These are phyloP conservation scores for Globisporangium abappressorium DNA, from an alignment of 352 stramenopile species.

Conservation along the genomic window DNA sequence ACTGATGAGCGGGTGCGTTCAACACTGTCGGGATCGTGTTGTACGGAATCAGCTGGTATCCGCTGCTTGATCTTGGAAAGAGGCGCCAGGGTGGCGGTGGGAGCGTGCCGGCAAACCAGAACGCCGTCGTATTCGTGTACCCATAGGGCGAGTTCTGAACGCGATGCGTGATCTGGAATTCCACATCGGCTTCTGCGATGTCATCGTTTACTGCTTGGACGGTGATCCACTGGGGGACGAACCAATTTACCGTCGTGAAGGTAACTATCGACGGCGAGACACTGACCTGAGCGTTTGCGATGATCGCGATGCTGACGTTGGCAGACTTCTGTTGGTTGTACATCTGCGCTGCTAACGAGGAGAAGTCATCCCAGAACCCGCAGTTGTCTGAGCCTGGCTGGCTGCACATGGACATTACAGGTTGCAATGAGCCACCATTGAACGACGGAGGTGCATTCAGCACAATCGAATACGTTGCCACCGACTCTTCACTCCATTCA, in stretches of 20 bases:
- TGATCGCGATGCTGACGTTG: conserved; percentile 61
- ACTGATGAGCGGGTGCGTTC: conserved; percentile 38
- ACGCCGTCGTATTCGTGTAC: conserved; percentile 47
- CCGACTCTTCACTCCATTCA: background rate
- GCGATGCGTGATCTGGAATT: conserved; percentile 46
- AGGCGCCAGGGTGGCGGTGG: conserved; percentile 15
- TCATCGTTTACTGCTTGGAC: conserved; percentile 47
- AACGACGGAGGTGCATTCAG: conserved; percentile 54
- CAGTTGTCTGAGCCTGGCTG: conserved; percentile 34
- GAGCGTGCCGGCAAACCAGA: conserved; percentile 50
- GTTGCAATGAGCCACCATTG: conserved; percentile 1
- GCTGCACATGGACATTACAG: conserved; percentile 29
- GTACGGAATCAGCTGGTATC: conserved; percentile 41
- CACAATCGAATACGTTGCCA: conserved; percentile 50
- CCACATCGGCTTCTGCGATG: conserved; percentile 33
- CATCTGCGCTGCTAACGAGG: conserved; percentile 25
- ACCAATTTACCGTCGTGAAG: conserved; percentile 64
- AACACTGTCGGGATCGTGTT: conserved; percentile 56
- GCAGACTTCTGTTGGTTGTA: conserved; percentile 22
- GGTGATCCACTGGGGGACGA: conserved; percentile 47
- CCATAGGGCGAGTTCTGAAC: conserved; percentile 48
- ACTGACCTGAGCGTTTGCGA: conserved; percentile 41
- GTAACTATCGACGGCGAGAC: conserved; percentile 58
- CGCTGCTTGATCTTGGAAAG: conserved; percentile 27
- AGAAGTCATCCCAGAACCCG: conserved; percentile 46